Base-by-base conservation (phyloP, 1,284 basidiomycete species). In the Butyriboletus regius region DNA sequence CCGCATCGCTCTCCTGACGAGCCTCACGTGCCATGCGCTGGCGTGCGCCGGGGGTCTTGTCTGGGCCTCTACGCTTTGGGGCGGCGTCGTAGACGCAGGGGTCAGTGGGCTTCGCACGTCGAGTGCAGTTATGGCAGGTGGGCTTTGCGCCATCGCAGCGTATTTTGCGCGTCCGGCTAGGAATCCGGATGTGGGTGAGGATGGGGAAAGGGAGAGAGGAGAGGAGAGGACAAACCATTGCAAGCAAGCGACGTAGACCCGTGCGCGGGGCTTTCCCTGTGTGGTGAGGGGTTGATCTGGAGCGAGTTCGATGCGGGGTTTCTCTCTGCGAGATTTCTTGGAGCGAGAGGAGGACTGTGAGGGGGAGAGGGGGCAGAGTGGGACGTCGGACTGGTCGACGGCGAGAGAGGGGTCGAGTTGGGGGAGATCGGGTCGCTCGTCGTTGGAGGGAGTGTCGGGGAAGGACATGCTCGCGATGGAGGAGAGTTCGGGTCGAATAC, bases 101-200 rank as follows among this genome's bases (percentile, higher is more conserved):
- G 43, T 64, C 67, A 51, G 59, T 60, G 4, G 67, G 68, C 55
- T 70, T 71, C 41, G 69, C 51, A 18, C 80, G 73, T 48, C 77
- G 78, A 45, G 69, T 66, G 60, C 85, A 88, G 60, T 86, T 87
- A 60, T 83, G 76, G 60, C 86, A 89, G 13, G 73, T 61, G 9
- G 86, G 87, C 56, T 82, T 85, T 14, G 81, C 80, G 46, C 87
- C 87, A 63, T 89, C 86, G 62, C 86, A 89, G 13, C 85, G 81
- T 56, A 85, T 87, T 66, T 89, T 89, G 29, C 85, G 77, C 26
- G 73, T 76, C 31, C 86, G 85, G 61, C 85, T 88, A 56, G 29
- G n/a, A n/a, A n/a, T n/a, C n/a, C n/a, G n/a, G 8, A 35, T 14
- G 33, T 1, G 17, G 34, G 26, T 62, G 34, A 60, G 47, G 13